Percentiles rank a stretch among this genome's conserved stretches.
Evolutionary conservation across 306 rosid species (phyloP).

Genomic region (Mucuna pruriens): DNA sequence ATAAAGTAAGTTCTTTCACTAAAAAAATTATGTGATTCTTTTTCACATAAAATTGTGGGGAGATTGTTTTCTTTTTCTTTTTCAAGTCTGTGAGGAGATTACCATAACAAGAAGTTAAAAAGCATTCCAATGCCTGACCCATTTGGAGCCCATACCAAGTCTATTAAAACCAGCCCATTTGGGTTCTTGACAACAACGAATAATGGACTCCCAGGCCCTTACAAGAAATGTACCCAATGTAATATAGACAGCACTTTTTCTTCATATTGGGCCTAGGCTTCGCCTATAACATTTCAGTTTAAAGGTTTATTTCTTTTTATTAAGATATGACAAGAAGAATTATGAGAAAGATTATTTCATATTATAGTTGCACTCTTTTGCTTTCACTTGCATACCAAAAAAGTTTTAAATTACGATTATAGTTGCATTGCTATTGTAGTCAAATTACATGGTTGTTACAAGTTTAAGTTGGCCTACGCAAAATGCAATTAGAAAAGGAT

Average conservation of each 20-base stretch:
- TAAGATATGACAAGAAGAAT: neutral
- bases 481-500: too few species aligned
- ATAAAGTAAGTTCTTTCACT: too few species aligned
- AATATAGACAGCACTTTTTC: neutral
- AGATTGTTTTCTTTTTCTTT: too few species aligned
- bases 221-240: neutral
- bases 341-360: neutral
- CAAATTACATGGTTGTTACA: neutral
- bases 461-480: neutral
- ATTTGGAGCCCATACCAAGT: conserved; percentile 4
- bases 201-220: neutral
- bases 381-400: neutral
- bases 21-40: too few species aligned
- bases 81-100: too few species aligned
- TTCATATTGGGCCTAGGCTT: neutral
- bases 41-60: too few species aligned
- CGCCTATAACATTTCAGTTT: neutral
- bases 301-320: neutral
- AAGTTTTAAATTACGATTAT: neutral
- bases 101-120: neutral
- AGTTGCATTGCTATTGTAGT: neutral
- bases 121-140: neutral
- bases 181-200: too few species aligned
- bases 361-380: neutral
- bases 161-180: neutral